These are phyloP conservation scores for Geotrichum candidum DNA, from an alignment of 1,139 yeast genomes.

Conservation along the genomic window DNA sequence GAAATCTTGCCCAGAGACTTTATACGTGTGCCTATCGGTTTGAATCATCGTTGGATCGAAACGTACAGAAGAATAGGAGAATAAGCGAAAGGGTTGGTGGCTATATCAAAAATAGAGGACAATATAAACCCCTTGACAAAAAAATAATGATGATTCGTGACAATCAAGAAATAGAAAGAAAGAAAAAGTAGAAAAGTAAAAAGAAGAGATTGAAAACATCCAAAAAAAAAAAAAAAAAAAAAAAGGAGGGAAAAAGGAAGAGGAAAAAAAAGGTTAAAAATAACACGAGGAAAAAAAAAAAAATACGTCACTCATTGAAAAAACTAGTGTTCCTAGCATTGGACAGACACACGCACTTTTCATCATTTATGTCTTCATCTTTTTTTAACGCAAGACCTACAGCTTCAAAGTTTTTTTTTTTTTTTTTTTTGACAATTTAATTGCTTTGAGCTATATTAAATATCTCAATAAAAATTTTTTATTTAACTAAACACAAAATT, in stretches of 20 bases:
- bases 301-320: not conserved
- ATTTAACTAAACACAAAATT: too few relatives aligned
- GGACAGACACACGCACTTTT: too few relatives aligned
- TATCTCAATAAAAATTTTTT: too few relatives aligned
- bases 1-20: constrained; percentile 19
- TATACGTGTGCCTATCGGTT: constrained; percentile 20
- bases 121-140: not conserved
- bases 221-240: not conserved
- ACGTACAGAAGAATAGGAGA: not conserved
- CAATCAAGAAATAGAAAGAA: not conserved
- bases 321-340: too few relatives aligned
- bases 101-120: not conserved
- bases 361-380: too few relatives aligned
- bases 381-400: too few relatives aligned
- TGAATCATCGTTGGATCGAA: not conserved
- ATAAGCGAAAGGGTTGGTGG: not conserved
- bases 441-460: too few relatives aligned
- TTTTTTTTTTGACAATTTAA: too few relatives aligned
- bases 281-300: not conserved
- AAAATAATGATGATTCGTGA: not conserved
- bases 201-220: not conserved
- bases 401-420: too few relatives aligned
- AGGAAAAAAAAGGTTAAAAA: not conserved
- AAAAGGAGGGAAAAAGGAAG: not conserved
- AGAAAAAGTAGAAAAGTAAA: not conserved